These are phyloP conservation scores for Candida dubliniensis DNA, from an alignment of 1,139 yeast genomes.

Conservation along the genomic window DNA sequence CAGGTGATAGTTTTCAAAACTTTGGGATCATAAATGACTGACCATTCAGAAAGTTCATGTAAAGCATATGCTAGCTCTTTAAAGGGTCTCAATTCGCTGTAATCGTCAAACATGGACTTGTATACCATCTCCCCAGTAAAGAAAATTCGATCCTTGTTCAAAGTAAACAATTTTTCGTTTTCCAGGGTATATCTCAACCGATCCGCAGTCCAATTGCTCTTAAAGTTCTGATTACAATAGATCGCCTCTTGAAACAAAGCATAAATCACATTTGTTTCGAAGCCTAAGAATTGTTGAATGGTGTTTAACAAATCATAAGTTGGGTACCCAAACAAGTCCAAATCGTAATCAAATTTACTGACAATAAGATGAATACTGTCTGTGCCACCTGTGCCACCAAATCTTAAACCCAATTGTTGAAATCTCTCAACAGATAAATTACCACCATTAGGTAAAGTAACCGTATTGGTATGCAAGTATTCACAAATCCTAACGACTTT, in stretches of 20 bases:
- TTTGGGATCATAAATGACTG: conserved; percentile 38
- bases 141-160: conserved; percentile 22
- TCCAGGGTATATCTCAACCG: conserved; percentile 32
- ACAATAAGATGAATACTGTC: conserved; percentile 47
- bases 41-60: conserved; percentile 44
- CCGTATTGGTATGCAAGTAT: conserved; percentile 29
- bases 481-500: conserved; percentile 39
- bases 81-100: conserved; percentile 40
- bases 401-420: conserved; percentile 50
- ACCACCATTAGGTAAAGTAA: conserved; percentile 52
- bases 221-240: conserved; percentile 42
- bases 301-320: conserved; percentile 33
- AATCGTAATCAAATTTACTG: conserved; percentile 37
- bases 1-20: conserved; percentile 28
- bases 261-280: conserved; percentile 55
- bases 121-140: conserved; percentile 63
- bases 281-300: conserved; percentile 35
- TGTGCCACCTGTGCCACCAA: conserved; percentile 54
- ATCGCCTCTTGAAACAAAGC: conserved; percentile 60
- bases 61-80: conserved; percentile 42
- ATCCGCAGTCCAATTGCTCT: conserved; percentile 52
- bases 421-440: conserved; percentile 48
- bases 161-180: conserved; percentile 26
- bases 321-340: conserved; percentile 32
- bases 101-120: conserved; percentile 51